Evolutionary conservation across 139 green algal genomes (phyloP).

Genomic region (Chlamydomonas schloesseri): DNA sequence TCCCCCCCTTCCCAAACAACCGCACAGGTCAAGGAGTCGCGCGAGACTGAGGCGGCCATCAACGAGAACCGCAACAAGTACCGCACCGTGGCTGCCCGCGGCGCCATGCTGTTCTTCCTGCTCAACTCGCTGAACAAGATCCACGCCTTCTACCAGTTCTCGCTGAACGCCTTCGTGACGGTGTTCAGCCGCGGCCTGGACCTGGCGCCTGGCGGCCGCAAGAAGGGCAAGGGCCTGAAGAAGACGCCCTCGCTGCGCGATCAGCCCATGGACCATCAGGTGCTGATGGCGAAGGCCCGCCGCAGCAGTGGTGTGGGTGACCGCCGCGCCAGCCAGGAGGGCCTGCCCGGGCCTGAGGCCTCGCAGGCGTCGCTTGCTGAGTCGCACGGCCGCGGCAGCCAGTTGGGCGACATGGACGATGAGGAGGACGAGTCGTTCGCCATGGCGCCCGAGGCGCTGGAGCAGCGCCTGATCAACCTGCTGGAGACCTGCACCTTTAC

Average conservation of each 20-base stretch:
- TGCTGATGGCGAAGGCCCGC: constrained; percentile 59
- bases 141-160: constrained; percentile 89
- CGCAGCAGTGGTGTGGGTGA: constrained; percentile 40
- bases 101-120: constrained; percentile 90
- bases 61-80: constrained; percentile 89
- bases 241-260: constrained; percentile 17
- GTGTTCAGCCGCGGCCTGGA: constrained; percentile 86
- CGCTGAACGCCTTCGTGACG: constrained; percentile 84
- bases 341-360: constrained; percentile 4
- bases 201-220: constrained; percentile 74
- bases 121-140: constrained; percentile 92
- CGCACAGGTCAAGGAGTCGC: constrained; percentile 67
- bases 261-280: constrained; percentile 35
- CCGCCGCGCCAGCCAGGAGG: constrained; percentile 34
- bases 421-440: constrained; percentile 62
- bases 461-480: constrained; percentile 72
- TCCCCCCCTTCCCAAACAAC: no score
- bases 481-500: constrained; percentile 87
- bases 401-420: constrained; percentile 50
- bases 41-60: constrained; percentile 80
- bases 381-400: constrained; percentile 35
- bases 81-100: constrained; percentile 74
- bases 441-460: constrained; percentile 79
- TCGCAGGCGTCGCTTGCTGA: constrained; percentile 30
- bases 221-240: constrained; percentile 58